These are phyloP conservation scores for Gelatoporia subvermispora DNA, from an alignment of 768 basidiomycete genomes.

Conservation along the genomic window DNA sequence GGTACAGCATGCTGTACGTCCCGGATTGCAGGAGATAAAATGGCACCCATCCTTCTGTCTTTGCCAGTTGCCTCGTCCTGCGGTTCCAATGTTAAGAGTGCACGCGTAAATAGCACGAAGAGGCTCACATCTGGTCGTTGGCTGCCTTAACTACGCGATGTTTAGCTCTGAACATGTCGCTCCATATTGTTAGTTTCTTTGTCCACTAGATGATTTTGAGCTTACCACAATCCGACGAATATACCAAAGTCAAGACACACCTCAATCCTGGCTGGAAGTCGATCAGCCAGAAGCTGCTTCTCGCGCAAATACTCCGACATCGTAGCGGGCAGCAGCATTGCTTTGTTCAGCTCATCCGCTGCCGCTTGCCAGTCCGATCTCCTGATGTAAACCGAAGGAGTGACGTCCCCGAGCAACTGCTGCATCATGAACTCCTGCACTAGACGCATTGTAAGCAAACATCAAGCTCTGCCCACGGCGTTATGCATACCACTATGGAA, in stretches of 20 bases:
- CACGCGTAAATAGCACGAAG: not conserved
- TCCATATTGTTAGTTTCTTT: conserved; percentile 7
- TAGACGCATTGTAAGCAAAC: not conserved
- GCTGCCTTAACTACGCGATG: not conserved
- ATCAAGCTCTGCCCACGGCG: not conserved
- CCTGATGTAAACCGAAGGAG: not conserved
- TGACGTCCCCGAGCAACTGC: not conserved
- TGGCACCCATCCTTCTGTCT: conserved; percentile 37
- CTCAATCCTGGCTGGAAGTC: conserved; percentile 5
- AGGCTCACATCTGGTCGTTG: conserved; percentile 10
- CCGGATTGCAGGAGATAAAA: conserved; percentile 37
- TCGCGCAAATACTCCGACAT: conserved; percentile 7
- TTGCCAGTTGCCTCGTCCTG: conserved; percentile 35
- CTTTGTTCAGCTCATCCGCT: conserved; percentile 19
- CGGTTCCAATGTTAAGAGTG: not conserved
- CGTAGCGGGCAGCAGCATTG: conserved; percentile 3
- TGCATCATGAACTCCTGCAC: not conserved
- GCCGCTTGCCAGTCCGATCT: conserved; percentile 11
- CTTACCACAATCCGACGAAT: not conserved
- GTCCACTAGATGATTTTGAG: not conserved
- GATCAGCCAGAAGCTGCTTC: conserved; percentile 8
- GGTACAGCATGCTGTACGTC: conserved; percentile 35
- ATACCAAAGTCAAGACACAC: conserved; percentile 1
- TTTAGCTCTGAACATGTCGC: not conserved
- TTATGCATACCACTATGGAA: not conserved